These are phyloP conservation scores for Ramicandelaber brevisporus DNA, from an alignment of 192 early-diverging fungal species.

Conservation along the genomic window DNA sequence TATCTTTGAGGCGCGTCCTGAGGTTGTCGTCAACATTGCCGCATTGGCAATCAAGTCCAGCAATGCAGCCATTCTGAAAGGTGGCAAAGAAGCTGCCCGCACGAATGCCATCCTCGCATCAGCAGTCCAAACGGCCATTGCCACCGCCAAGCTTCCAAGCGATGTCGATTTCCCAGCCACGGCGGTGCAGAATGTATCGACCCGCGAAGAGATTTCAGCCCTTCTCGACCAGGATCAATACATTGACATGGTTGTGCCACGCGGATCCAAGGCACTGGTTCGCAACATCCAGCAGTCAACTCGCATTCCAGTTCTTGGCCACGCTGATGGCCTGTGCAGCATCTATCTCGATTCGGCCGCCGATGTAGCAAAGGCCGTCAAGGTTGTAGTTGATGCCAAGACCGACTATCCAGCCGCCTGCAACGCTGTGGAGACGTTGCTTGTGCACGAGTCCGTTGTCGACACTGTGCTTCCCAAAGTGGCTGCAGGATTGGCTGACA, in stretches of 20 bases:
- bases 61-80: conserved; percentile 95
- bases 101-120: conserved; percentile 53
- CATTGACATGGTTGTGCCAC: conserved; percentile 88
- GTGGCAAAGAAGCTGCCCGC: conserved; percentile 71
- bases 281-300: conserved; percentile 78
- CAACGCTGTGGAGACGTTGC: conserved; percentile 78
- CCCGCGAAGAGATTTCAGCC: conserved; percentile 64
- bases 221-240: conserved; percentile 72
- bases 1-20: conserved; percentile 96
- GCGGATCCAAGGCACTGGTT: conserved; percentile 80
- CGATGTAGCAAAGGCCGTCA: conserved; percentile 47
- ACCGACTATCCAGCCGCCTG: conserved; percentile 87
- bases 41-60: conserved; percentile 85
- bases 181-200: conserved; percentile 69
- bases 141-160: conserved; percentile 11
- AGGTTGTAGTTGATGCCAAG: conserved; percentile 80
- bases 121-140: conserved; percentile 56
- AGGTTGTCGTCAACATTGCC: conserved; percentile 95
- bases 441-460: conserved; percentile 41
- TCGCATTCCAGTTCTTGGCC: conserved; percentile 96
- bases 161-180: conserved; percentile 24
- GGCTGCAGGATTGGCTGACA: conserved; percentile 24
- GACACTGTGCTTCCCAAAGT: conserved; percentile 19
- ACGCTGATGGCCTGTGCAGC: conserved; percentile 94
- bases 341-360: conserved; percentile 66